Percentiles rank a stretch among this genome's conserved stretches.
phyloP scores from a whole-genome alignment of 495 filamentous ascomycete species.

The Penicillium daleae region DNA sequence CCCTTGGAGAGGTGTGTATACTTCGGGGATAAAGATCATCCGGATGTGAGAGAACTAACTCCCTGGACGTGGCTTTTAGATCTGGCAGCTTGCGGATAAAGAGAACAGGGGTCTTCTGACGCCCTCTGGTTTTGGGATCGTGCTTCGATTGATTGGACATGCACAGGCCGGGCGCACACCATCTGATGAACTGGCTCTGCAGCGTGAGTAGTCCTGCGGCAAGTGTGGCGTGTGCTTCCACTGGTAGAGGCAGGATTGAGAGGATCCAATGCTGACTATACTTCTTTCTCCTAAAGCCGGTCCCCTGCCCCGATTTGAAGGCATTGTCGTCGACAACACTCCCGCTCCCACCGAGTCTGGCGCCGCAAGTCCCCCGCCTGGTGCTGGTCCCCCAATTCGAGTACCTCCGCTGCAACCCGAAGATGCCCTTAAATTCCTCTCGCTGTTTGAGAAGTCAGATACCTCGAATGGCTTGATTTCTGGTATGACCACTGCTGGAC shows the following conservation, averaged over 20 bases:
- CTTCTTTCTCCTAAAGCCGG: slow-evolving; percentile 58
- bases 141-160: slow-evolving; percentile 91
- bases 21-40: not conserved
- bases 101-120: slow-evolving; percentile 95
- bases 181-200: slow-evolving; percentile 72
- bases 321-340: slow-evolving; percentile 52
- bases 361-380: slow-evolving; percentile 61
- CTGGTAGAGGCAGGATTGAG: not conserved
- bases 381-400: slow-evolving; percentile 72
- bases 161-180: slow-evolving; percentile 85
- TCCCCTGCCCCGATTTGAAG: slow-evolving; percentile 91
- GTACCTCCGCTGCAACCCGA: slow-evolving; percentile 90
- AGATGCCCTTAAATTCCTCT: slow-evolving; percentile 83
- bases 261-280: slow-evolving; percentile 21
- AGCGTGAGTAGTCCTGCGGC: slow-evolving; percentile 51
- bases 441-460: slow-evolving; percentile 84
- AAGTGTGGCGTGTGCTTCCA: not conserved
- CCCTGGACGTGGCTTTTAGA: slow-evolving; percentile 51
- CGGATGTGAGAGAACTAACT: slow-evolving; percentile 10
- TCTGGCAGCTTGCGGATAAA: slow-evolving; percentile 98
- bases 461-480: slow-evolving; percentile 80
- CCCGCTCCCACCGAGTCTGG: slow-evolving; percentile 49
- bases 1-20: slow-evolving; percentile 81
- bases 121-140: slow-evolving; percentile 86
- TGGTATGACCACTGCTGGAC: not conserved